phyloP scores from a whole-genome alignment of 2,329 filamentous ascomycete genomes.

The Cytospora leucostoma region DNA sequence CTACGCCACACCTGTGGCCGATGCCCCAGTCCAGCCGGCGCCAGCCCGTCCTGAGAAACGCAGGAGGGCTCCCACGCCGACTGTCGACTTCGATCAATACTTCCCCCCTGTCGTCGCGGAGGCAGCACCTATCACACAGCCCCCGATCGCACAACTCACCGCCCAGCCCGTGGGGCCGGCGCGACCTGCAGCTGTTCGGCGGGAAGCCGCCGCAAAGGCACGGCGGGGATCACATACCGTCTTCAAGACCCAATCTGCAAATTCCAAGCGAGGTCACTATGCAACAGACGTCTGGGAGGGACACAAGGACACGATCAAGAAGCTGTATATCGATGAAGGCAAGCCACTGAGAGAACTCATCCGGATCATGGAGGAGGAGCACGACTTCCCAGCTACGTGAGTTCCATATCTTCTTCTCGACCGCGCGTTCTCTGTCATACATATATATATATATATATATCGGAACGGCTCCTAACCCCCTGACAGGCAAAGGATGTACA shows the following conservation, averaged over 20 bases:
- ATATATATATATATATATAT: not conserved
- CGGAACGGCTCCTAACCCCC: not conserved
- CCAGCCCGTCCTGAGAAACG: slow-evolving; percentile 12
- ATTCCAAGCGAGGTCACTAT: slow-evolving; percentile 22
- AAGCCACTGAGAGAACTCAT: slow-evolving; percentile 23
- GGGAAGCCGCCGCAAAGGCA: not conserved
- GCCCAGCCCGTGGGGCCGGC: not conserved
- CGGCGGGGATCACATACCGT: slow-evolving; percentile 4
- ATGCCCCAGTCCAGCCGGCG: not conserved
- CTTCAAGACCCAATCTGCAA: slow-evolving; percentile 22
- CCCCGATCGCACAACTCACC: not conserved
- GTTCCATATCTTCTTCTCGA: not conserved
- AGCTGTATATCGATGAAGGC: slow-evolving; percentile 21
- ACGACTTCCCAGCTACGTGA: slow-evolving; percentile 24
- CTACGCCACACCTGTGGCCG: not conserved
- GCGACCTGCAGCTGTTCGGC: not conserved
- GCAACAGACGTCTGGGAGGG: slow-evolving; percentile 20
- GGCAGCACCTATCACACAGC: not conserved
- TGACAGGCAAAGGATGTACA: slow-evolving; percentile 55
- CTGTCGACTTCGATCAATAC: slow-evolving; percentile 7
- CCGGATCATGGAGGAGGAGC: slow-evolving; percentile 19
- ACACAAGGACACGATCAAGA: slow-evolving; percentile 17
- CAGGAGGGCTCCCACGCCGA: slow-evolving; percentile 10
- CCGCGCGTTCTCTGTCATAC: not conserved
- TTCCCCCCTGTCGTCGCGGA: slow-evolving; percentile 7